These are phyloP conservation scores for Hamiltosporidium tvaerminnensis DNA, from an alignment of 371 early-diverging fungal genomes.

Conservation along the genomic window DNA sequence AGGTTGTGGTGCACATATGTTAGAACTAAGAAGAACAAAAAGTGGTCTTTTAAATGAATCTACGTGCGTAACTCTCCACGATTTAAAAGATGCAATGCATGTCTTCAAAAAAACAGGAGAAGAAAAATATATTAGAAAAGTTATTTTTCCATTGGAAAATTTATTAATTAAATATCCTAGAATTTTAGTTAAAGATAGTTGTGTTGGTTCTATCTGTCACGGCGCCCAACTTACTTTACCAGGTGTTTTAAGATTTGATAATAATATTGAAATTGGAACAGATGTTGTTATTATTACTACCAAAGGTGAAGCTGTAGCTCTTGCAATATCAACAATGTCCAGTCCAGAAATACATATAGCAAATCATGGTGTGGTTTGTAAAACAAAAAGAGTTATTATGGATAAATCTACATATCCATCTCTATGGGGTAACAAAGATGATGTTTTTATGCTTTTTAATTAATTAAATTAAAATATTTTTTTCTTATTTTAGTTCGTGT, in stretches of 20 bases:
- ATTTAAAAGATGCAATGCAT: constrained; percentile 92
- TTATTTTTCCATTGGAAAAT: constrained; percentile 82
- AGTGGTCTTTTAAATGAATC: constrained; percentile 78
- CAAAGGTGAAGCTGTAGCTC: constrained; percentile 96
- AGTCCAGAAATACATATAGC: constrained; percentile 80
- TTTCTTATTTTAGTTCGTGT: no score
- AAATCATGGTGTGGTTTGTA: constrained; percentile 80
- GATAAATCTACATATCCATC: constrained; percentile 93
- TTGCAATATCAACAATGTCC: constrained; percentile 82
- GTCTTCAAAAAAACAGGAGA: constrained; percentile 80
- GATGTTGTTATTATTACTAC: constrained; percentile 93
- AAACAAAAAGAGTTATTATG: constrained; percentile 98
- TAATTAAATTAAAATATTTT: no score
- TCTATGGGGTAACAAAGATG: constrained; percentile 62
- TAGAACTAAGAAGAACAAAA: constrained; percentile 89
- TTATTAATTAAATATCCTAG: constrained; percentile 82
- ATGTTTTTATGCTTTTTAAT: no score
- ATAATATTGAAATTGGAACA: constrained; percentile 76
- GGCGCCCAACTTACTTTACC: constrained; percentile 94
- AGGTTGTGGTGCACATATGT: constrained; percentile 95
- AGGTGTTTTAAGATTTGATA: constrained; percentile 85
- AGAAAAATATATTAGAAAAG: constrained; percentile 75
- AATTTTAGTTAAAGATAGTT: constrained; percentile 91
- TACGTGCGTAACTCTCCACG: constrained; percentile 83
- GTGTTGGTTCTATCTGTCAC: constrained; percentile 93